Conservation (phyloP, 2,329 filamentous ascomycete genomes). For the Gliomastix tumulicola region DNA sequence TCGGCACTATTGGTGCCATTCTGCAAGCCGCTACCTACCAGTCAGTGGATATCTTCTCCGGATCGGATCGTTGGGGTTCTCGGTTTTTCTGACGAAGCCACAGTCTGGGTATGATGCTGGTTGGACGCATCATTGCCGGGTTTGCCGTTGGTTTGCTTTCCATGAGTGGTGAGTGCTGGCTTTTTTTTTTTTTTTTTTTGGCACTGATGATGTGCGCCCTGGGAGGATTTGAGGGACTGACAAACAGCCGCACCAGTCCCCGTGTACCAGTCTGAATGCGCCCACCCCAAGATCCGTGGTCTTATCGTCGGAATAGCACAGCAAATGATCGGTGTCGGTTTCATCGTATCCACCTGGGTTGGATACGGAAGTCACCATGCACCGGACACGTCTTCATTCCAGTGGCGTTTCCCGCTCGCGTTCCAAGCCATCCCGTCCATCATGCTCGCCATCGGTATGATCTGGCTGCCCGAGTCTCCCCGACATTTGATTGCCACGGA, state of each 20-base stretch:
- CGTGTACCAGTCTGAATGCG: background rate
- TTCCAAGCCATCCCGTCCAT: constrained; percentile 13
- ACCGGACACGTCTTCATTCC: background rate
- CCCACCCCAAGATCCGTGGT: background rate
- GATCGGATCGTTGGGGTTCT: too few species aligned
- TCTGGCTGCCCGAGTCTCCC: constrained; percentile 16
- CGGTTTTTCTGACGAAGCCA: too few species aligned
- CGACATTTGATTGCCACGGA: constrained; percentile 23
- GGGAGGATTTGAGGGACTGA: too few species aligned
- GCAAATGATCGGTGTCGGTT: background rate
- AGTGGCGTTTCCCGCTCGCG: constrained; percentile 14
- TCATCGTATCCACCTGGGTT: background rate
- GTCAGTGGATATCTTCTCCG: too few species aligned
- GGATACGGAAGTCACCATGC: background rate
- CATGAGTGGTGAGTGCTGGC: too few species aligned
- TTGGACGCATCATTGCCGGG: background rate
- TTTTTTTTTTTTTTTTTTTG: too few species aligned
- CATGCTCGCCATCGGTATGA: constrained; percentile 11
- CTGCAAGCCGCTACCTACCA: background rate
- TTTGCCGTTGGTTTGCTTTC: background rate
- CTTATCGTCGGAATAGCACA: background rate
- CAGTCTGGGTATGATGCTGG: background rate
- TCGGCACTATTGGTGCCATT: background rate
- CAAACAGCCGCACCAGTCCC: too few species aligned
- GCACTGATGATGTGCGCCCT: too few species aligned